Percentiles rank a stretch among this genome's conserved stretches.
Conservation (phyloP, 495 filamentous ascomycete species). For the Hypoxylon perforatum region DNA sequence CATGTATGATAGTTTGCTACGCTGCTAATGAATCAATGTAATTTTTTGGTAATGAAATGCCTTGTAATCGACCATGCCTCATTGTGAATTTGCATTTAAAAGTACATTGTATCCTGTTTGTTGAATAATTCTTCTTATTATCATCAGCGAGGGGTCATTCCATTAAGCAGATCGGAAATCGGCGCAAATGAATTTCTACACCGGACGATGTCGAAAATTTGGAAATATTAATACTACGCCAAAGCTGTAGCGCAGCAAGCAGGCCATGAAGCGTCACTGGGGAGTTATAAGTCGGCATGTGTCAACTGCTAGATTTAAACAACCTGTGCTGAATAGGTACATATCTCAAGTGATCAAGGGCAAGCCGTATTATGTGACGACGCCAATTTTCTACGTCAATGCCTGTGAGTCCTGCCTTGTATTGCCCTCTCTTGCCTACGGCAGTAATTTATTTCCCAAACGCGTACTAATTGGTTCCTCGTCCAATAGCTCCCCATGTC, state of each 20-base stretch:
- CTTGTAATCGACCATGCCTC: not conserved
- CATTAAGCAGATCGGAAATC: conserved; percentile 1
- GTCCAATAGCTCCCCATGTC: conserved; percentile 82
- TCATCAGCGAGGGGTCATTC: too few species aligned
- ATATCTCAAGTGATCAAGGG: conserved; percentile 43
- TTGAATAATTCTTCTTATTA: too few species aligned
- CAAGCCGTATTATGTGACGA: conserved; percentile 96
- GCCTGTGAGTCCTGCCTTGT: conserved; percentile 68
- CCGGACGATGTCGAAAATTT: conserved; percentile 14
- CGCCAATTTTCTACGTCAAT: conserved; percentile 99
- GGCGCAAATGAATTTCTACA: conserved; percentile 14
- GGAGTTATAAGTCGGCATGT: conserved; percentile 26
- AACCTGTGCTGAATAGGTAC: conserved; percentile 34
- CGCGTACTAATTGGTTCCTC: conserved; percentile 9
- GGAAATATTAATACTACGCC: not conserved
- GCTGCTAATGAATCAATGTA: too few species aligned
- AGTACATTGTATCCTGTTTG: too few species aligned
- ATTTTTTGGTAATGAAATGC: too few species aligned
- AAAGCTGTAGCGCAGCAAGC: not conserved
- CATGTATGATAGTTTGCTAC: not conserved
- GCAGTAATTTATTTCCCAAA: not conserved
- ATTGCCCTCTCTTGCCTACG: not conserved
- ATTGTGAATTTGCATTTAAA: too few species aligned
- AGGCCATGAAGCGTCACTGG: conserved; percentile 38
- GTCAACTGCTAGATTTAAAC: conserved; percentile 14